These are phyloP conservation scores for Begonia peltatifolia DNA, from an alignment of 306 rosid genomes.

Conservation along the genomic window DNA sequence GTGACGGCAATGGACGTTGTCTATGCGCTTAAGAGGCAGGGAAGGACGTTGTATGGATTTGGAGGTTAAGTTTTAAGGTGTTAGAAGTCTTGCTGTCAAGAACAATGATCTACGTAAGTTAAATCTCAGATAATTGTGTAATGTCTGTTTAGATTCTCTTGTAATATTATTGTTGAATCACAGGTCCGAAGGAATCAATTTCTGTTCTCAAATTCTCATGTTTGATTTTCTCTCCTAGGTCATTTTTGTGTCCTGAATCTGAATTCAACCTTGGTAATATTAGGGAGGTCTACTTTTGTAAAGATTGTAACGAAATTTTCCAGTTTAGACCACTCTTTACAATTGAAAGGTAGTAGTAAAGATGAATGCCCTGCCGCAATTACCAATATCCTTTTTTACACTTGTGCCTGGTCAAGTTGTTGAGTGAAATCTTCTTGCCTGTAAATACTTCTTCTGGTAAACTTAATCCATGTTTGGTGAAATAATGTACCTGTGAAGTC, in stretches of 20 bases:
- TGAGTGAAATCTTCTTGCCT: constrained; percentile 7
- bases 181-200: not conserved
- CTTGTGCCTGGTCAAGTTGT: constrained; percentile 25
- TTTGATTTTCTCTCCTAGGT: too few relatives aligned
- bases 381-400: too few relatives aligned
- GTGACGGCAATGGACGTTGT: constrained; percentile 74
- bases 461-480: constrained; percentile 53
- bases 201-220: not conserved
- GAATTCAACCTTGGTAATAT: not conserved
- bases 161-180: constrained; percentile 1
- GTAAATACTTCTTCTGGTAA: constrained; percentile 21
- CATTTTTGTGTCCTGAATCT: not conserved
- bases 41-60: constrained; percentile 56
- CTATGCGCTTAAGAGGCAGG: constrained; percentile 59
- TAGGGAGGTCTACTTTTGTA: too few relatives aligned
- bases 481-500: constrained; percentile 51
- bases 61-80: constrained; percentile 36
- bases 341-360: constrained; percentile 13
- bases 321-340: not conserved
- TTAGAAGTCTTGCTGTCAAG: constrained; percentile 1
- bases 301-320: not conserved
- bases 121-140: constrained; percentile 3
- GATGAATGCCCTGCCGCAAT: constrained; percentile 6
- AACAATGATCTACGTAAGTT: not conserved
- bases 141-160: not conserved